Conservation (phyloP, 768 basidiomycete genomes). For the Suillus americanus region DNA sequence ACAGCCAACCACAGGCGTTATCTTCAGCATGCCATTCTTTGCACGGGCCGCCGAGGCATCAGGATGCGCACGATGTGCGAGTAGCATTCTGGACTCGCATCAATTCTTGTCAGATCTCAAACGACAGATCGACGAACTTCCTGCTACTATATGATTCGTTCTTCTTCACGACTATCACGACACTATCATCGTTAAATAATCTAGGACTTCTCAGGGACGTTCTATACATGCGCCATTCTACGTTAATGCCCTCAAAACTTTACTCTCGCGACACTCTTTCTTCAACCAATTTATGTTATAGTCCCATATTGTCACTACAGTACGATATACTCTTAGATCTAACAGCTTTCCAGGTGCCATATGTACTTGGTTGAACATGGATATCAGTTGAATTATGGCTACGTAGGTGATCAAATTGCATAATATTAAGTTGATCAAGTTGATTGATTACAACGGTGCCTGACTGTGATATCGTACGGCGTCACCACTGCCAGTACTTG, state of each 20-base stretch:
- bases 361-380: background rate
- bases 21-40: conserved; percentile 63
- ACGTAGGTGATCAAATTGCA: background rate
- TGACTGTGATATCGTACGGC: too few species aligned
- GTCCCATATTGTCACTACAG: background rate
- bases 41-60: conserved; percentile 47
- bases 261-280: background rate
- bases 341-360: background rate
- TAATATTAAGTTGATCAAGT: too few species aligned
- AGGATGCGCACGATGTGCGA: conserved; percentile 64
- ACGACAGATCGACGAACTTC: conserved; percentile 53
- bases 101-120: conserved; percentile 55
- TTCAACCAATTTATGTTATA: too few species aligned
- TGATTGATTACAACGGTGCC: too few species aligned
- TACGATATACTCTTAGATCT: background rate
- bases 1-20: conserved; percentile 56
- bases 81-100: conserved; percentile 64
- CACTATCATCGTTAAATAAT: background rate
- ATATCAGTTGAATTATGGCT: background rate
- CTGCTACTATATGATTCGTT: conserved; percentile 39
- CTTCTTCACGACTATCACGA: background rate
- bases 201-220: background rate
- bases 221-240: background rate
- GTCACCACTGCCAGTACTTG: too few species aligned
- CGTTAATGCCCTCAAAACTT: background rate